These are phyloP conservation scores for Nothophoma quercina DNA, from an alignment of 2,329 filamentous ascomycete genomes.

Conservation along the genomic window DNA sequence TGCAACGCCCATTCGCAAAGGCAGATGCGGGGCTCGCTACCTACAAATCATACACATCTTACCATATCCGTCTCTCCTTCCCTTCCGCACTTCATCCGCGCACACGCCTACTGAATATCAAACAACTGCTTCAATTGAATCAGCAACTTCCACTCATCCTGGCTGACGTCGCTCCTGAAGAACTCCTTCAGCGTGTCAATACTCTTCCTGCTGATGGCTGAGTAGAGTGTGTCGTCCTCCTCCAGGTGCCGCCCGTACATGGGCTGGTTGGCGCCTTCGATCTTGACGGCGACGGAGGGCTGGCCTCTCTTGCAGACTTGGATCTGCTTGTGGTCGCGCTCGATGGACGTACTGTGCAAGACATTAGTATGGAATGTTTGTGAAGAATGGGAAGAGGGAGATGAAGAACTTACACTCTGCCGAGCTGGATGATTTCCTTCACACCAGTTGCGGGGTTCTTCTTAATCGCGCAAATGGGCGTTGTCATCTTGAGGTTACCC, in stretches of 20 bases:
- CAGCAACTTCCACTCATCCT: constrained; percentile 94
- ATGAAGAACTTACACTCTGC: constrained; percentile 81
- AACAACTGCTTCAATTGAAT: constrained; percentile 95
- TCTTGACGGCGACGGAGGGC: constrained; percentile 97
- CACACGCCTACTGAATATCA: constrained; percentile 70
- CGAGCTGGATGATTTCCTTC: constrained; percentile 85
- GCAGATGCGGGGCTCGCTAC: no score
- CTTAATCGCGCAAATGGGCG: constrained; percentile 88
- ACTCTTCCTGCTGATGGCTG: constrained; percentile 81
- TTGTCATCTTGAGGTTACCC: constrained; percentile 83
- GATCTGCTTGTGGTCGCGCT: constrained; percentile 96
- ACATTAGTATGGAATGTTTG: constrained; percentile 19
- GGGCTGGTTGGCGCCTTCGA: constrained; percentile 92
- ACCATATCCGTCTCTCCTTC: no score
- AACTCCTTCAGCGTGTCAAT: constrained; percentile 98
- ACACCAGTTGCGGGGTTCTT: constrained; percentile 77
- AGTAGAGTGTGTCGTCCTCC: constrained; percentile 88
- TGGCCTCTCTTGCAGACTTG: constrained; percentile 92
- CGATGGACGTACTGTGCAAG: constrained; percentile 83
- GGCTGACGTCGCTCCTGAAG: constrained; percentile 84
- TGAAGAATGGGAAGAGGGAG: not conserved
- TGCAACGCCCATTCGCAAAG: not conserved
- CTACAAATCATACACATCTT: no score
- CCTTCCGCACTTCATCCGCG: no score
- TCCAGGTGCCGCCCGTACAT: constrained; percentile 94